These are phyloP conservation scores for Taiwanofungus camphoratus DNA, from an alignment of 1,284 basidiomycete genomes.

Conservation along the genomic window DNA sequence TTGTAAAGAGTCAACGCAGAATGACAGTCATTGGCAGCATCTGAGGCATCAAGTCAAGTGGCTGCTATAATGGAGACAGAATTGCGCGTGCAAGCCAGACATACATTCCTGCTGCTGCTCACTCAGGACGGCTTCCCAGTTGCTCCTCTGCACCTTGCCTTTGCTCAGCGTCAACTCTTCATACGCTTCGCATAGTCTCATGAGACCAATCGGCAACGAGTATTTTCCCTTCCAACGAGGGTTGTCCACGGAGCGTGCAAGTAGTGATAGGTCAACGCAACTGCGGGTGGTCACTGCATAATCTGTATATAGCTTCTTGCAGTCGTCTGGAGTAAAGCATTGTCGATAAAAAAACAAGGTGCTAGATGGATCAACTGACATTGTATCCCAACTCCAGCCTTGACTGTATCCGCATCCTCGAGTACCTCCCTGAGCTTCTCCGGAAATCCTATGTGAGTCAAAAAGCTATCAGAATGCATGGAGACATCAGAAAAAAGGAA, in stretches of 20 bases:
- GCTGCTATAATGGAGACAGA: conserved; percentile 1
- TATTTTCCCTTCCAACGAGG: conserved; percentile 63
- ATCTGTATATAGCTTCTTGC: conserved; percentile 55
- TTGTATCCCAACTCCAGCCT: conserved; percentile 69
- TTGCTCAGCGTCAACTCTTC: conserved; percentile 46
- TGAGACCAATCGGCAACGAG: conserved; percentile 47
- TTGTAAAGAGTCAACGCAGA: conserved; percentile 48
- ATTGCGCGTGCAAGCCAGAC: conserved; percentile 19
- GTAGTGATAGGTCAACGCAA: conserved; percentile 61
- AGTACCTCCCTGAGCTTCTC: conserved; percentile 43
- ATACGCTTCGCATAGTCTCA: conserved; percentile 55
- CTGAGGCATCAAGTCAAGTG: conserved; percentile 31
- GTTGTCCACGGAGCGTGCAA: conserved; percentile 66
- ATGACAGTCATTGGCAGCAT: conserved; percentile 69
- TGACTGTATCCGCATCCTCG: conserved; percentile 42
- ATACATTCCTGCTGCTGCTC: conserved; percentile 51
- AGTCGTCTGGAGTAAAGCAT: conserved; percentile 44
- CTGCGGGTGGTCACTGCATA: conserved; percentile 42
- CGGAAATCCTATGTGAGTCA: conserved; percentile 46
- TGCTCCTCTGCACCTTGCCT: conserved; percentile 53
- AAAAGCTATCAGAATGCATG: neutral
- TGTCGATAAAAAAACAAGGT: neutral
- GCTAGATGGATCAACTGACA: conserved; percentile 32
- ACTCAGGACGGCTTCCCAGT: conserved; percentile 55
- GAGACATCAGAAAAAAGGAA: conserved; percentile 3